These are phyloP conservation scores for Solanum microdontum DNA, from an alignment of 257 asterid genomes.

Conservation along the genomic window DNA sequence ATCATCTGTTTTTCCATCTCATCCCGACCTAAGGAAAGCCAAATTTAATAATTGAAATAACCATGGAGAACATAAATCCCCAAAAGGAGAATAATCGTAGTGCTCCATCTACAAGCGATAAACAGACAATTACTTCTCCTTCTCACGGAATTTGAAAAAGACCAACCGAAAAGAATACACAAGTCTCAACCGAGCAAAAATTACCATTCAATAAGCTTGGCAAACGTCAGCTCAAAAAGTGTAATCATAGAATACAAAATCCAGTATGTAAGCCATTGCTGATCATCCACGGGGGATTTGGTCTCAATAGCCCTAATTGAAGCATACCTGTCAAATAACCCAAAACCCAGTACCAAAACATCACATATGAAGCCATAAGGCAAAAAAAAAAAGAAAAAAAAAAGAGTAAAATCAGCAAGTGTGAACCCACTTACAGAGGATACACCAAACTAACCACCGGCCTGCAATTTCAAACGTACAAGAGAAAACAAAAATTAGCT, in stretches of 20 bases:
- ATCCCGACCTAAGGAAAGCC: not conserved
- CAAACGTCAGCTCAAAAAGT: slow-evolving; percentile 87
- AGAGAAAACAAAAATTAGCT: not conserved
- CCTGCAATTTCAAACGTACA: slow-evolving; percentile 41
- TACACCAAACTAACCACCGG: slow-evolving; percentile 80
- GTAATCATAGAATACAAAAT: slow-evolving; percentile 95
- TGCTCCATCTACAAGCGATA: not conserved
- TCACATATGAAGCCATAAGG: not conserved
- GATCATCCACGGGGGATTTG: slow-evolving; percentile 82
- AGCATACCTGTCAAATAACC: slow-evolving; percentile 53
- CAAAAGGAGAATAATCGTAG: not conserved
- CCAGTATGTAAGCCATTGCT: slow-evolving; percentile 99
- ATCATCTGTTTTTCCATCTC: not conserved
- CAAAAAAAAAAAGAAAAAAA: not conserved
- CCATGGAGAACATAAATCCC: not conserved
- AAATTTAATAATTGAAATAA: not conserved
- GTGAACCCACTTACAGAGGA: slow-evolving; percentile 71
- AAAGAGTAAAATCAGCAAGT: not conserved
- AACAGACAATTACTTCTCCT: not conserved
- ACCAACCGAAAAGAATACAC: not conserved
- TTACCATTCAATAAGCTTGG: slow-evolving; percentile 82
- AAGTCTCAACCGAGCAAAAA: not conserved
- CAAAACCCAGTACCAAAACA: not conserved
- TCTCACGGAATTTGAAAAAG: not conserved
- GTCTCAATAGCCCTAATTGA: slow-evolving; percentile 92